phyloP scores from a whole-genome alignment of 73 alveolate genomes.

The Paramecium octaurelia region DNA sequence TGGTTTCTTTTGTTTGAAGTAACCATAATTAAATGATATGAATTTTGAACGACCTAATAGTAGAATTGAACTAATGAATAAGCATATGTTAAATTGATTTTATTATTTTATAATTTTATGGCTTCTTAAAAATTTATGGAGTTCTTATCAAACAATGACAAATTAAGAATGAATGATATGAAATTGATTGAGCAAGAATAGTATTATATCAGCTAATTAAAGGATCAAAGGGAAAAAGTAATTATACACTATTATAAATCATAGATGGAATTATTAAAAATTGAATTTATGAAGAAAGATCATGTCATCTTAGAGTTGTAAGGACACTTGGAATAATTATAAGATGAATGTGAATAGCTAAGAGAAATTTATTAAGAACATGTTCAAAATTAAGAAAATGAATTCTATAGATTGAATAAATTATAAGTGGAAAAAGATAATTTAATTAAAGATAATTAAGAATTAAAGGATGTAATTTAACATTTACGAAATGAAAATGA shows the following conservation, averaged over 20 bases:
- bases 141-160: not conserved
- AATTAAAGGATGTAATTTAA: not conserved
- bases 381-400: not conserved
- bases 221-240: constrained; percentile 29
- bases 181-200: not conserved
- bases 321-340: not conserved
- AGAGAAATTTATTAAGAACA: not conserved
- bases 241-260: not conserved
- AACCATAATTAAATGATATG: not conserved
- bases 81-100: constrained; percentile 30
- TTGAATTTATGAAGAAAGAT: not conserved
- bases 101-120: not conserved
- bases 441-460: not conserved
- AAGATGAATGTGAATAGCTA: not conserved
- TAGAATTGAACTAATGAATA: not conserved
- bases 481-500: not conserved
- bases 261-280: constrained; percentile 12
- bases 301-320: not conserved
- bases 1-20: not conserved
- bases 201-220: not conserved
- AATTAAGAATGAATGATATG: not conserved
- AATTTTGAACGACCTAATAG: not conserved
- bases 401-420: not conserved
- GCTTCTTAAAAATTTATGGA: not conserved
- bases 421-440: not conserved